phyloP scores from a whole-genome alignment of 768 basidiomycete species.

The Termitomyces sp. region DNA sequence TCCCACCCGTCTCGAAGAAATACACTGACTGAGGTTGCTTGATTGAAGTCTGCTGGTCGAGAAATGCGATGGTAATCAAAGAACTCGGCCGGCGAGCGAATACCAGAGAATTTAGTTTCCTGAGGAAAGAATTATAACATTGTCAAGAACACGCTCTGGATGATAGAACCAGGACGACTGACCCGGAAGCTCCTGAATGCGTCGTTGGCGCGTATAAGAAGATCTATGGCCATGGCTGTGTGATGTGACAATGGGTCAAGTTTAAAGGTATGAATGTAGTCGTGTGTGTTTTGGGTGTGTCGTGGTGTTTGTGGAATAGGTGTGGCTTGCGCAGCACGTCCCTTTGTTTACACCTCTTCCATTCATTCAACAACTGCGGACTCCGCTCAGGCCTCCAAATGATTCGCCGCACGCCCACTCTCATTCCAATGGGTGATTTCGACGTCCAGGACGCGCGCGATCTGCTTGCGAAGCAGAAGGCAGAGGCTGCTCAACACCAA shows the following conservation, averaged over 20 bases:
- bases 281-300: conserved; percentile 3
- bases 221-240: conserved; percentile 48
- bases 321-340: conserved; percentile 12
- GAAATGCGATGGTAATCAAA: conserved; percentile 83
- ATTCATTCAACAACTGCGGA: neutral
- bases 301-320: conserved; percentile 1
- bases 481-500: conserved; percentile 35
- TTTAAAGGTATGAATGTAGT: conserved; percentile 10
- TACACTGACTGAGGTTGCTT: conserved; percentile 63
- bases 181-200: conserved; percentile 68
- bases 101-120: conserved; percentile 76
- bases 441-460: conserved; percentile 80
- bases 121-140: conserved; percentile 20
- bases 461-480: conserved; percentile 45
- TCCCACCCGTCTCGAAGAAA: neutral
- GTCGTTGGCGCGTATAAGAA: conserved; percentile 59
- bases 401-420: conserved; percentile 75
- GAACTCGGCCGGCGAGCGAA: conserved; percentile 72
- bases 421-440: conserved; percentile 68
- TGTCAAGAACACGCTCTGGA: neutral
- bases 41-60: conserved; percentile 76
- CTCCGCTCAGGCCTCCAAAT: conserved; percentile 27
- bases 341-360: conserved; percentile 16
- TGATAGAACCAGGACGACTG: conserved; percentile 20
- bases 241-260: conserved; percentile 8